A percentile compares a stretch with the other conserved stretches of the same genome.
Conservation (phyloP, 768 basidiomycete genomes). For the Daedaleopsis nitida region DNA sequence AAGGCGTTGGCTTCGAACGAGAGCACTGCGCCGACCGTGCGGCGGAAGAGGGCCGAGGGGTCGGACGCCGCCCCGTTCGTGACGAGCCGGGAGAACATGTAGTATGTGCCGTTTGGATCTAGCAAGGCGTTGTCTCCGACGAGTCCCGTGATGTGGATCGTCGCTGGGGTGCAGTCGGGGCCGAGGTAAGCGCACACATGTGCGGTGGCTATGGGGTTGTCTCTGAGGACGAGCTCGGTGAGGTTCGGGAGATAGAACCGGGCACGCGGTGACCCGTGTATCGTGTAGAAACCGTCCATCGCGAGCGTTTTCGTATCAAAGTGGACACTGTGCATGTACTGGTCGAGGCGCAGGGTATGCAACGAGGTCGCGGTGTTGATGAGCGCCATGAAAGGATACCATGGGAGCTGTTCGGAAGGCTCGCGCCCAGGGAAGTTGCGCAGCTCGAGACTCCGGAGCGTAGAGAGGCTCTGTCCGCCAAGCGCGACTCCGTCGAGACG, state of each 20-base stretch:
- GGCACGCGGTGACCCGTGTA: background rate
- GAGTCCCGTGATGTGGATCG: background rate
- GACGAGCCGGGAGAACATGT: background rate
- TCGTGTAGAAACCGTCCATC: background rate
- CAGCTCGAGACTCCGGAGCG: background rate
- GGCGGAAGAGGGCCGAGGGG: background rate
- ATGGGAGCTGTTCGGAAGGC: background rate
- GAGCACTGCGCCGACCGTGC: background rate
- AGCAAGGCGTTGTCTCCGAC: background rate
- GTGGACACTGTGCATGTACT: background rate
- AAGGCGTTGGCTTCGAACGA: background rate
- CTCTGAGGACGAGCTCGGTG: background rate
- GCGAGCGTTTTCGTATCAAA: background rate
- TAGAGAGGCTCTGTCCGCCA: background rate
- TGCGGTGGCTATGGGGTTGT: background rate
- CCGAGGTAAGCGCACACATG: background rate
- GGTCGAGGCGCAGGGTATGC: background rate
- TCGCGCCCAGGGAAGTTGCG: background rate
- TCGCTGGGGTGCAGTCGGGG: background rate
- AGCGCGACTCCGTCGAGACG: background rate
- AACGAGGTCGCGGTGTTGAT: background rate
- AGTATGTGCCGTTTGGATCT: background rate
- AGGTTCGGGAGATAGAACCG: background rate
- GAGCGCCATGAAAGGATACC: background rate
- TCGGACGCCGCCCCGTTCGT: background rate